Conservation (phyloP, 495 filamentous ascomycete genomes). For the Trichoderma asperelloides region DNA sequence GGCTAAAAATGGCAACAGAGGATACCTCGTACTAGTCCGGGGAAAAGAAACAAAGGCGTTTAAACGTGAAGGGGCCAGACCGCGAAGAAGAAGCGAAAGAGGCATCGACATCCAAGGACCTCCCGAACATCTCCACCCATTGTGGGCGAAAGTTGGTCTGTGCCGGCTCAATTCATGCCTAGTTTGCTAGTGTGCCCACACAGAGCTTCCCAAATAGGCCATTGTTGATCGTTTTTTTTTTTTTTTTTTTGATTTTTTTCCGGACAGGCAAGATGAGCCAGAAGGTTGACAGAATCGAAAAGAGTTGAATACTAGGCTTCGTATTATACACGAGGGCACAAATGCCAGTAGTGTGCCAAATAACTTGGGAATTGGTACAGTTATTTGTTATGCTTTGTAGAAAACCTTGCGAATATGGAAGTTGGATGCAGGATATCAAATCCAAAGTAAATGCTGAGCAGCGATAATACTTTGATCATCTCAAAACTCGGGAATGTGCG, state of each 20-base stretch:
- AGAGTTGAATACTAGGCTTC: too few species aligned
- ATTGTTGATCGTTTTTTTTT: not conserved
- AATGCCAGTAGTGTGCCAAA: not conserved
- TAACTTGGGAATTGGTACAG: not conserved
- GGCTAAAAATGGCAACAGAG: not conserved
- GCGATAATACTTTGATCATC: too few species aligned
- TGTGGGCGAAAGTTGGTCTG: conserved; percentile 5
- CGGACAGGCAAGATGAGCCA: not conserved
- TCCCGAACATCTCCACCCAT: not conserved
- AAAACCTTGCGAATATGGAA: too few species aligned
- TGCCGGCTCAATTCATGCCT: not conserved
- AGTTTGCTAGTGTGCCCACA: not conserved
- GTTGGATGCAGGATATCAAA: not conserved
- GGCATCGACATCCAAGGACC: not conserved
- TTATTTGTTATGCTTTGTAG: too few species aligned
- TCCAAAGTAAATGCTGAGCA: not conserved
- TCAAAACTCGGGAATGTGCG: too few species aligned
- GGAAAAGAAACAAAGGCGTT: not conserved
- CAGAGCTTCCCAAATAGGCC: not conserved
- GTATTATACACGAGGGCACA: not conserved
- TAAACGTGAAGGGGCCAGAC: not conserved
- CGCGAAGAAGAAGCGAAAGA: not conserved
- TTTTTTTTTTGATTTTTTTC: not conserved
- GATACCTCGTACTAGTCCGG: not conserved
- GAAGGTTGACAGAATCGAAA: not conserved